Evolutionary conservation across 345 rosid genomes (phyloP), one percentile per base, ranked within the genome.

Genomic region (Iberis pinnata): DNA sequence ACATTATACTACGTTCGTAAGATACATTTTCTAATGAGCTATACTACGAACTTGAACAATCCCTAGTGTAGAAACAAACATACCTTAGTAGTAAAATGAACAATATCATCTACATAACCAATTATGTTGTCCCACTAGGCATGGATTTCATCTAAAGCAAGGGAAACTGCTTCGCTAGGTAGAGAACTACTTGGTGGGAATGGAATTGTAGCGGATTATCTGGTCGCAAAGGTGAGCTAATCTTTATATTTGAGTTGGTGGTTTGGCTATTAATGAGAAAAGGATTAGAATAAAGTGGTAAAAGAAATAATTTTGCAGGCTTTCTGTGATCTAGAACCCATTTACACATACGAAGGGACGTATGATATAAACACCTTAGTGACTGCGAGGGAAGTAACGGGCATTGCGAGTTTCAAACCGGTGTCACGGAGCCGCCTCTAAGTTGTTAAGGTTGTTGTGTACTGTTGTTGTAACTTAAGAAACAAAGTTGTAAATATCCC

Each of bases 281-380:
- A 31, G 12, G 46, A 19, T 5, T n/a, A n/a, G n/a, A 14, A 17
- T 20, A 31, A 6, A 49, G 22, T 43, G 12, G 11, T 53, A 9
- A 33, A 36, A 56, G 3, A 25, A 15, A 43, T 1, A 9, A 32
- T 3, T 47, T 20, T 71, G 78, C 90, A 83, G 97, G 98, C 98
- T 49, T 85, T 92, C 66, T 88, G 99, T 49, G 99, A 88, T 76
- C 69, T 92, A 76, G 99, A 92, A 59, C 99, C 99, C 10, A 88
- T 92, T 33, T 80, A 85, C 71, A 88, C 97, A 8, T 88, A 76
- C 25, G 99, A 87, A 77, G 98, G 98, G 63, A 90, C 98, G 2
- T 81, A 86, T 12, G 97, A 92, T 37, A 88, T 92, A 58, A 92
- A 88, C 84, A 81, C 62, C 68, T 74, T 90, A 76, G 79, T 90